Evolutionary conservation across 169 alveolate species (phyloP).

Genomic region (Cryptosporidium canis): DNA sequence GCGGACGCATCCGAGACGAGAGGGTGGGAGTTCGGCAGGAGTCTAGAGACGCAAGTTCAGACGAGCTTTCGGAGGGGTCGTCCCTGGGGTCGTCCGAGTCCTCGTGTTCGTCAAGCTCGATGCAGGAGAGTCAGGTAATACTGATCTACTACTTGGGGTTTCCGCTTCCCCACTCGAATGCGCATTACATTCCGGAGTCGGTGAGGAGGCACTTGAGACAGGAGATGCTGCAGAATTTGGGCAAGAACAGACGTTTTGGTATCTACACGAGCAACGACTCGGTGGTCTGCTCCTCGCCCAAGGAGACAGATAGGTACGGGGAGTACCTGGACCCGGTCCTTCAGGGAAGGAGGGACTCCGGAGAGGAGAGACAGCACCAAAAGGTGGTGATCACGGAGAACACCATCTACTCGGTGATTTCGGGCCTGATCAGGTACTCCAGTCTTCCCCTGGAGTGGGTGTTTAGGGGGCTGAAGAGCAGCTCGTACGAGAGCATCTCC

Average conservation of each 20-base stretch:
- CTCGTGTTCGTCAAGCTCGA: background rate
- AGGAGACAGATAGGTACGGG: background rate
- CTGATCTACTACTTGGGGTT: slow-evolving; percentile 22
- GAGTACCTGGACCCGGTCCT: background rate
- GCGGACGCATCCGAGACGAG: background rate
- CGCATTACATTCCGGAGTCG: slow-evolving; percentile 32
- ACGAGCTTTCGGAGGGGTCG: background rate
- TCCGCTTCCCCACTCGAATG: slow-evolving; percentile 25
- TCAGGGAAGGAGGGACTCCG: background rate
- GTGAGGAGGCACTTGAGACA: slow-evolving; percentile 24
- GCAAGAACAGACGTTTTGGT: slow-evolving; percentile 41
- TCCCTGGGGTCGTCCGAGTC: slow-evolving; percentile 3
- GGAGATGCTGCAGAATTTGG: slow-evolving; percentile 1
- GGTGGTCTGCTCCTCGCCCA: background rate
- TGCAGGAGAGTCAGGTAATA: slow-evolving; percentile 40
- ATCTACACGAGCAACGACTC: background rate
- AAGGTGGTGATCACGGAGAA: slow-evolving; percentile 4
- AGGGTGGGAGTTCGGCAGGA: too few species aligned
- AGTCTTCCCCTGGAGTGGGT: slow-evolving; percentile 49
- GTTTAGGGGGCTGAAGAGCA: slow-evolving; percentile 12
- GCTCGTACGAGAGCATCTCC: background rate
- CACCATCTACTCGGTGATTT: slow-evolving; percentile 14
- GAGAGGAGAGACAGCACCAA: background rate
- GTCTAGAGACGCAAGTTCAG: background rate
- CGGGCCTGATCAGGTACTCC: background rate